Base-by-base conservation (phyloP, 1,284 basidiomycete species). In the Pyrrhoderma lamaoense region DNA sequence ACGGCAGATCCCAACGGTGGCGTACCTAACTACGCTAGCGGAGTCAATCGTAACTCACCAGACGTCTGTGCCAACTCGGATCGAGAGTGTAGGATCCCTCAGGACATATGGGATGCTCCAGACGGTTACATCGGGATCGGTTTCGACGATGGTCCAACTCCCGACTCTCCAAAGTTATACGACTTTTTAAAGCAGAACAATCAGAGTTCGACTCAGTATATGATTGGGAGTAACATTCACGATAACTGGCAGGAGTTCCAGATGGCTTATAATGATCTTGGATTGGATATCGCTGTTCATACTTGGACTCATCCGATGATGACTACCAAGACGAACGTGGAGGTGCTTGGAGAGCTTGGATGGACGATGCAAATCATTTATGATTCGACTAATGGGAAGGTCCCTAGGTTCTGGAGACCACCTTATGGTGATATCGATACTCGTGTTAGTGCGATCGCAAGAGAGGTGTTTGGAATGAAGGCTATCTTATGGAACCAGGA, bases 331-430 rank as follows among this genome's bases (percentile, higher is more conserved):
- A 74, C 71, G 49, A 89, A 92, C 65, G 62, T 74, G 49, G 72
- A 84, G 54, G 65, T 93, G 47, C 58, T 93, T 38, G 89, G 76
- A 23, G 82, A 93, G 73, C 71, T 94, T 55, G 92, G 85, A 8
- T 93, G 84, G 82, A 84, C 87, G 1, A 81, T 88, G 72, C 75
- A 85, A 66, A 71, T 93, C 59, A 88, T 94, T 57, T 79, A 85
- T 61, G 83, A 92, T 62, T 82, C 82, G 2, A 89, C 87, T 5
- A 85, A 82, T 51, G 87, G 86, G 5, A 76, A 79, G 11, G 61
- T 89, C 4, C 81, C 87, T 13, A 74, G 72, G 52, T 87, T 75
- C 69, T 89, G 84, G 85, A 71, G 88, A 23, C 88, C 88, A 1
- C 85, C 88, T 16, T 88, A 79, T 60, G 87, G 88, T 42, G 89